Conservation (phyloP, 768 basidiomycete species). For the Cystobasidium onofrii region DNA sequence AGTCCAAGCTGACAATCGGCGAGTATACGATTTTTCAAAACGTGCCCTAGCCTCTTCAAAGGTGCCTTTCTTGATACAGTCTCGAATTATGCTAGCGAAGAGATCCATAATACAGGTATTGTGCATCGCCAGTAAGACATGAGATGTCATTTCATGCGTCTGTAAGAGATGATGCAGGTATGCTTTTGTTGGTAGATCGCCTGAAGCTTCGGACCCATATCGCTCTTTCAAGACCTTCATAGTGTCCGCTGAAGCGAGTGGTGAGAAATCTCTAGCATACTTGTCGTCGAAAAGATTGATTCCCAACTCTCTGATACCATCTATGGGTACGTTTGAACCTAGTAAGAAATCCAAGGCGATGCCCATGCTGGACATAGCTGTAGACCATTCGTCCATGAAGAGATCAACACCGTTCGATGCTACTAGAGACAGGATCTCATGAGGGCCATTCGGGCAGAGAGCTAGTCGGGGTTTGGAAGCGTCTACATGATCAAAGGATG, state of each 20-base stretch:
- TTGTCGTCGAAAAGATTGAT: constrained; percentile 61
- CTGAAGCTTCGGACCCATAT: constrained; percentile 25
- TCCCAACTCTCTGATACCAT: constrained; percentile 51
- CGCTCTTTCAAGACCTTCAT: constrained; percentile 41
- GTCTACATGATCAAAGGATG: constrained; percentile 58
- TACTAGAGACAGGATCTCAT: constrained; percentile 64
- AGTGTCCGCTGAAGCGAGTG: constrained; percentile 55
- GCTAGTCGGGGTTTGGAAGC: constrained; percentile 58
- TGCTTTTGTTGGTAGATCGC: constrained; percentile 48
- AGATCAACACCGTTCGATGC: constrained; percentile 62
- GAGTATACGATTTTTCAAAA: not conserved
- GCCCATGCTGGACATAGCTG: constrained; percentile 60
- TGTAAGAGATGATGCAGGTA: constrained; percentile 77
- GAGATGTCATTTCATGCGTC: constrained; percentile 84
- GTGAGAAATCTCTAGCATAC: constrained; percentile 59
- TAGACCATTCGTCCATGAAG: constrained; percentile 67
- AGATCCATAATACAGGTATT: constrained; percentile 61
- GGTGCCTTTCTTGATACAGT: not conserved
- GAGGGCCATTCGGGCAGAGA: constrained; percentile 55
- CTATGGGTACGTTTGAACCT: constrained; percentile 46
- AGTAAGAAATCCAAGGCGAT: constrained; percentile 72
- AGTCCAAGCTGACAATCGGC: constrained; percentile 34
- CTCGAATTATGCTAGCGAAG: constrained; percentile 59
- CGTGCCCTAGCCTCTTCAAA: not conserved
- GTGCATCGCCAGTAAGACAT: constrained; percentile 64